phyloP scores from a whole-genome alignment of 345 rosid species.

The Syzygium oleosum region DNA sequence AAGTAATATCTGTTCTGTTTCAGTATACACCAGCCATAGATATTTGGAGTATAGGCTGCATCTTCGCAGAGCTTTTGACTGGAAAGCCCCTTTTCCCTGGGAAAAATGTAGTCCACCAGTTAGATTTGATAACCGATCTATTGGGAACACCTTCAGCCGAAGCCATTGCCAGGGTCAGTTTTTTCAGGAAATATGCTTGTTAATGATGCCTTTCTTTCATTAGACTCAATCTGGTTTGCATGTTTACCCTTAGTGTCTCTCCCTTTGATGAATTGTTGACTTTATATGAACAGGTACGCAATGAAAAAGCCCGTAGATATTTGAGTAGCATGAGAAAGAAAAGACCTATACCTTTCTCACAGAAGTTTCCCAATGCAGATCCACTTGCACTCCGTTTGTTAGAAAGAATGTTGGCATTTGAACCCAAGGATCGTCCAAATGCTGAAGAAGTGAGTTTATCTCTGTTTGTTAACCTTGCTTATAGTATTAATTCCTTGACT shows the following conservation, averaged over 20 bases:
- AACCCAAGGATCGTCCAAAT: slow-evolving; percentile 79
- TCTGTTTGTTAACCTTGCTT: background rate
- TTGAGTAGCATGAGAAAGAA: slow-evolving; percentile 93
- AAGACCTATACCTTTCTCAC: slow-evolving; percentile 70
- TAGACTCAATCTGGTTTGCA: background rate
- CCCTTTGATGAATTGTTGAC: slow-evolving; percentile 7
- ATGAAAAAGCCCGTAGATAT: slow-evolving; percentile 95
- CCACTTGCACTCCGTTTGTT: slow-evolving; percentile 88
- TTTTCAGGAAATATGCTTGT: background rate
- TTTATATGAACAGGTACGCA: slow-evolving; percentile 59
- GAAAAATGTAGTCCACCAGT: slow-evolving; percentile 90
- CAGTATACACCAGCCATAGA: slow-evolving; percentile 98
- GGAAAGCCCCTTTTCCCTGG: slow-evolving; percentile 98
- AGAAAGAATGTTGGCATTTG: slow-evolving; percentile 91
- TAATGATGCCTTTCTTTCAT: background rate
- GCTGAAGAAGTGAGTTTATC: slow-evolving; percentile 70
- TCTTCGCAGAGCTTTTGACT: slow-evolving; percentile 87
- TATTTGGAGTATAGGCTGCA: slow-evolving; percentile 98
- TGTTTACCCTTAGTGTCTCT: background rate
- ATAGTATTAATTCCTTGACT: slow-evolving; percentile 2
- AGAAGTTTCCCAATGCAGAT: slow-evolving; percentile 87
- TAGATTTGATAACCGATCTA: slow-evolving; percentile 92
- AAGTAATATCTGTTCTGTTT: background rate
- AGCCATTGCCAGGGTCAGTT: slow-evolving; percentile 82
- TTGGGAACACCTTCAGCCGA: slow-evolving; percentile 91